Base-by-base conservation (phyloP, 768 basidiomycete species). In the Russula sp. region DNA sequence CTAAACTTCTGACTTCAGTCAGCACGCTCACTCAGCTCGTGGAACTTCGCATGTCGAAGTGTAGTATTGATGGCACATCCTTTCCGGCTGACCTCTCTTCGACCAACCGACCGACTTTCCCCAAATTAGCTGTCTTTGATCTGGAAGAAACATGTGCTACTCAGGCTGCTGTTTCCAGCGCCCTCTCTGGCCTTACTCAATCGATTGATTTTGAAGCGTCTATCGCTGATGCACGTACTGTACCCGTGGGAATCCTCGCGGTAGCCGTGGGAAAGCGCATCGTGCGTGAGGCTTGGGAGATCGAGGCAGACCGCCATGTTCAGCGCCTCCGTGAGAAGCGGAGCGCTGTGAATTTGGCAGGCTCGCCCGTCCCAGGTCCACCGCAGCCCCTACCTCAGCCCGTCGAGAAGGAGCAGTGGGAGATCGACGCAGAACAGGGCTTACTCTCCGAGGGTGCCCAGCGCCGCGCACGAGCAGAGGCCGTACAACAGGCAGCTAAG, bases 261-360 rank as follows among this genome's bases (percentile, higher is more conserved):
- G 74, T 92, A 20, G 75, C 84, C 18, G 77, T 90, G 2, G 91
- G 90, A 16, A 90, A 89, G 74, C 79, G 78, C 65, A 75, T 89
- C 29, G 68, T 87, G 59, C 84, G 83, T 69, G 90, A 93, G 71
- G 72, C 81, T 36, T 92, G 90, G 90, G 91, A 93, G 69, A 65
- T 93, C 13, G 89, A 89, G 69, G 75, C 83, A 18, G 90, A 93
- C n/a, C 77, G 77, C 39, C 71, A 66, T 47, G 74, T 71, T 34
- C 75, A 73, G 52, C 71, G 61, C 11, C 74, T 55, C 57, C 64
- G 64, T 48, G 43, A 61, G 38, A 67, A 45, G 60, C 64, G 64
- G 38, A 65, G 64, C 25, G 57, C 47, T 10, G 57, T 29, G 11
- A 65, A 56, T 70, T 70, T 67, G 68, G 63, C 49, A 66, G 69